phyloP scores from a whole-genome alignment of 2,329 filamentous ascomycete species.

The Colletotrichum tabaci region DNA sequence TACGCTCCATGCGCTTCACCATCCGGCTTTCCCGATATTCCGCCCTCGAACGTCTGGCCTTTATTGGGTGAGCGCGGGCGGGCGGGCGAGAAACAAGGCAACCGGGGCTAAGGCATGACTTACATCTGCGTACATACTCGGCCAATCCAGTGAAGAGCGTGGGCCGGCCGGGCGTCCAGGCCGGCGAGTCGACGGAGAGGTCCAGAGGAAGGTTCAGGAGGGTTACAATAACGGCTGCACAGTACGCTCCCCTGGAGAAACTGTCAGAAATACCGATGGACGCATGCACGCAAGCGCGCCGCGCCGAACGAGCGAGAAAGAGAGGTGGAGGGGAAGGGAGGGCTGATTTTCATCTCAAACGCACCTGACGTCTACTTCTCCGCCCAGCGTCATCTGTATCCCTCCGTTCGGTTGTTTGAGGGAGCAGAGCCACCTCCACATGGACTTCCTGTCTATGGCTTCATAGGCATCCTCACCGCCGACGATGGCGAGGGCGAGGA shows the following conservation, averaged over 20 bases:
- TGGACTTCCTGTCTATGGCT: constrained; percentile 82
- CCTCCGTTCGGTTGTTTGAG: constrained; percentile 91
- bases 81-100: constrained; percentile 11
- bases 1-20: constrained; percentile 97
- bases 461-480: constrained; percentile 82
- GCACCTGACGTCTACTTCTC: constrained; percentile 93
- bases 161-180: constrained; percentile 72
- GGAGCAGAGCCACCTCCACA: constrained; percentile 92
- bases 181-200: constrained; percentile 81
- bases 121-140: constrained; percentile 86
- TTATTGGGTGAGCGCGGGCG: constrained; percentile 33
- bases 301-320: constrained; percentile 3
- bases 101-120: constrained; percentile 53
- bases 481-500: constrained; percentile 84
- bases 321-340: background rate
- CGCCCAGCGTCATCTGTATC: constrained; percentile 89
- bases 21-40: constrained; percentile 87
- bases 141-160: constrained; percentile 80
- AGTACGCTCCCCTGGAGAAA: constrained; percentile 84
- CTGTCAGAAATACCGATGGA: constrained; percentile 33
- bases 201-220: constrained; percentile 87
- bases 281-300: background rate
- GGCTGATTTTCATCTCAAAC: constrained; percentile 45
- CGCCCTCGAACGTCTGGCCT: constrained; percentile 96
- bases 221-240: constrained; percentile 86